These are phyloP conservation scores for Austropuccinia psidii DNA, from an alignment of 1,284 basidiomycete species.

Conservation along the genomic window DNA sequence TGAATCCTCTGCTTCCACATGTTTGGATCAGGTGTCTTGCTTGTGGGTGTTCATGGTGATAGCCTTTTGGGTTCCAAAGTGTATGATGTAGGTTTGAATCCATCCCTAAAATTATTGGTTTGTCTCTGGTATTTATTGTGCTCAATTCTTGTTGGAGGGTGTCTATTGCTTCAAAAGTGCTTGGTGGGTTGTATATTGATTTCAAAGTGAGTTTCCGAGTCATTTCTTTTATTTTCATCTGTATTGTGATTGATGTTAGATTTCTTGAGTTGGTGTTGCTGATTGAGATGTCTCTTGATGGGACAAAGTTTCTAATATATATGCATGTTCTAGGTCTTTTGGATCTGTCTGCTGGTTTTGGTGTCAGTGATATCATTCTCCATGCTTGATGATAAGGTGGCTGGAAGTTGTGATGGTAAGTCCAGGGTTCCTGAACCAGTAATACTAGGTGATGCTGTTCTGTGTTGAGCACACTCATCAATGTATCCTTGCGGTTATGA, in stretches of 20 bases:
- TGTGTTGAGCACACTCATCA: neutral
- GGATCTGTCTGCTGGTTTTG: neutral
- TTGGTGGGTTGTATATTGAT: neutral
- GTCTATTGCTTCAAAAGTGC: no score
- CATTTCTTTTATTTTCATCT: no score
- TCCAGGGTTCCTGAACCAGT: slow-evolving; percentile 2
- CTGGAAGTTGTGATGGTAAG: neutral
- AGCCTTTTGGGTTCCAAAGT: neutral
- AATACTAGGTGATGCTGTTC: neutral
- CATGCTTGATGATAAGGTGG: neutral
- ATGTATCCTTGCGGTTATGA: slow-evolving; percentile 10
- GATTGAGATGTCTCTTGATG: no score
- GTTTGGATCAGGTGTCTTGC: neutral
- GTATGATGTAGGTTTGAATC: slow-evolving; percentile 18
- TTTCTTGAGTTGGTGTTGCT: no score
- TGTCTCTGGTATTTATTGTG: no score
- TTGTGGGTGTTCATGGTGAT: neutral
- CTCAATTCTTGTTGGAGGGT: neutral
- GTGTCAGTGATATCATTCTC: neutral
- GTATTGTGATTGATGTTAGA: no score
- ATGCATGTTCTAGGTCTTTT: neutral
- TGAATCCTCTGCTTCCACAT: neutral
- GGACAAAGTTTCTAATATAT: slow-evolving; percentile 11
- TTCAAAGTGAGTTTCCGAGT: no score
- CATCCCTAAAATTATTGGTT: neutral